Conservation (phyloP, 306 rosid species). For the Coriaria nepalensis region DNA sequence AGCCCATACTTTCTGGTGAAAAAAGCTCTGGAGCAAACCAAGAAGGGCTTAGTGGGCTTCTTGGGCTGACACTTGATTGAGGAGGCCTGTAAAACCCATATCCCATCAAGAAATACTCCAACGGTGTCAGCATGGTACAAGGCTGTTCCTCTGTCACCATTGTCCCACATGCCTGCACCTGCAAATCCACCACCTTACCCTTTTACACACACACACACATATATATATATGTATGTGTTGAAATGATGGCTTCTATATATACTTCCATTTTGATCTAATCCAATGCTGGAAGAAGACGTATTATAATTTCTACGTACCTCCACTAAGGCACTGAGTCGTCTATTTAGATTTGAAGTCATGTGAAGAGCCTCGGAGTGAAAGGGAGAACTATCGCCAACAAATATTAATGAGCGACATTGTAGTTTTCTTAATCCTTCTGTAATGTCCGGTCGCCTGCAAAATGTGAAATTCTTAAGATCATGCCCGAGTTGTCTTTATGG, state of each 20-base stretch:
- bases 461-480: not conserved
- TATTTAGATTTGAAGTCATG: constrained; percentile 72
- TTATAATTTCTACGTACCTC: constrained; percentile 40
- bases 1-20: constrained; percentile 97
- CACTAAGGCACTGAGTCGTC: constrained; percentile 79
- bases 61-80: constrained; percentile 61
- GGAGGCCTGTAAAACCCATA: constrained; percentile 76
- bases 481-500: not conserved
- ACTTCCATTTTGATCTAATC: too few species aligned
- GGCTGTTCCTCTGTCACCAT: constrained; percentile 99
- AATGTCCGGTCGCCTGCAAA: constrained; percentile 68
- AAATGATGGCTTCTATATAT: too few species aligned
- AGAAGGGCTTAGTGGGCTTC: constrained; percentile 88
- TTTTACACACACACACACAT: too few species aligned
- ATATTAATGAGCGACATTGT: constrained; percentile 78
- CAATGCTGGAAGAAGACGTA: not conserved
- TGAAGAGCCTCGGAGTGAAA: constrained; percentile 70
- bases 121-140: constrained; percentile 84
- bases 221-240: too few species aligned
- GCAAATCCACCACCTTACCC: constrained; percentile 5
- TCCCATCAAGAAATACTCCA: constrained; percentile 92
- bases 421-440: constrained; percentile 61
- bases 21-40: constrained; percentile 89
- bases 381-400: constrained; percentile 86
- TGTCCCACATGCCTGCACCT: constrained; percentile 97